Percentiles rank a stretch among this genome's conserved stretches.
Conservation (phyloP, 306 rosid genomes). For the Castanea sativa region DNA sequence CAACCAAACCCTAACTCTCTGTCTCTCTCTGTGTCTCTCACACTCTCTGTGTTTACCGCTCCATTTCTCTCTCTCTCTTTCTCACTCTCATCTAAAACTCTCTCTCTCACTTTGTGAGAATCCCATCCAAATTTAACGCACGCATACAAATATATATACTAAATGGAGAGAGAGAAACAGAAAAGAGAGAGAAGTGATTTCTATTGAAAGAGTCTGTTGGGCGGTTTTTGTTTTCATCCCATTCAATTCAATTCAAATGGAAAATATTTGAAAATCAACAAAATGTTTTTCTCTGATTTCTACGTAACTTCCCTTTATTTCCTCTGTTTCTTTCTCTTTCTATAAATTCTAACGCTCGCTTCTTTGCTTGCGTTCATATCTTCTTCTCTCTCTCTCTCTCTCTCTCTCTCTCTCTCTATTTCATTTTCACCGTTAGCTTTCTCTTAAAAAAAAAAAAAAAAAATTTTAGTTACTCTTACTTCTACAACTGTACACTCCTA, state of each 20-base stretch:
- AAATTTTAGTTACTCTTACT: too few relatives aligned
- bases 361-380: background rate
- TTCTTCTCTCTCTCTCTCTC: background rate
- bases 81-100: background rate
- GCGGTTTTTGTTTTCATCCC: conserved; percentile 4
- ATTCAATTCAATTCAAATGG: background rate
- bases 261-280: background rate
- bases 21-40: background rate
- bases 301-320: background rate
- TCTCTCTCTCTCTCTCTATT: background rate
- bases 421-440: background rate
- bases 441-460: background rate
- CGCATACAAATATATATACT: background rate
- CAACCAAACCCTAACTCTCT: background rate
- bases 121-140: background rate
- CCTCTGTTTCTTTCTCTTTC: background rate
- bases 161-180: too few relatives aligned
- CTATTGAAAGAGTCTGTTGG: background rate
- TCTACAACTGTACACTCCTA: too few relatives aligned
- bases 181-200: background rate
- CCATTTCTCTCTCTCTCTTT: background rate
- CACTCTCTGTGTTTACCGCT: background rate
- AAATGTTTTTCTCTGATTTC: background rate
- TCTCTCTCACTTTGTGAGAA: background rate
- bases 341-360: background rate